These are phyloP conservation scores for Hanseniaspora uvarum DNA, from an alignment of 1,139 yeast genomes.

Conservation along the genomic window DNA sequence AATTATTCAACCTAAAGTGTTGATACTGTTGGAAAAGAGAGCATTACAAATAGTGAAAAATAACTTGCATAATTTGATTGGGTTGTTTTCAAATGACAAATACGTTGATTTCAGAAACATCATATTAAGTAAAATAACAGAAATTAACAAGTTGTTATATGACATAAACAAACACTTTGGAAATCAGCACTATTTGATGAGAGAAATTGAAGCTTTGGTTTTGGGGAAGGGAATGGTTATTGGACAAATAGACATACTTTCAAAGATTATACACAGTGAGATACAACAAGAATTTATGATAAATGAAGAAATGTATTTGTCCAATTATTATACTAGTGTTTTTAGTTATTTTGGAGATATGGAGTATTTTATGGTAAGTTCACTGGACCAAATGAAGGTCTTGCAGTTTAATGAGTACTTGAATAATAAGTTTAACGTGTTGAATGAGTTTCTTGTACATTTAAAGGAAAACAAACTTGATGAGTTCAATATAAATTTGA, in stretches of 20 bases:
- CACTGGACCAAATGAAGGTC: constrained; percentile 16
- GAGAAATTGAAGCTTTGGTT: constrained; percentile 10
- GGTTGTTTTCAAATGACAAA: neutral
- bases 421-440: neutral
- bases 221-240: constrained; percentile 11
- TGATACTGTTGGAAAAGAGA: constrained; percentile 2
- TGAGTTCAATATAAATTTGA: neutral
- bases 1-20: constrained; percentile 7
- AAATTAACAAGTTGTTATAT: constrained; percentile 4
- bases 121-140: constrained; percentile 1
- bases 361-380: neutral
- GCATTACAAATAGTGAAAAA: constrained; percentile 2
- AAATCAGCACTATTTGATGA: constrained; percentile 1
- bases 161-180: constrained; percentile 6
- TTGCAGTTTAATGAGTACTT: neutral
- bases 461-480: constrained; percentile 3
- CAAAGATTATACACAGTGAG: constrained; percentile 10
- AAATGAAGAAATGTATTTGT: constrained; percentile 2
- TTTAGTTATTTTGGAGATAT: constrained; percentile 6
- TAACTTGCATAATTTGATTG: neutral
- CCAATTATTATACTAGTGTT: neutral
- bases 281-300: constrained; percentile 12
- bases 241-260: constrained; percentile 10
- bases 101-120: constrained; percentile 1
- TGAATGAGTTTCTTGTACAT: neutral